Conservation (phyloP, 2,329 filamentous ascomycete genomes). For the Diplodia mutila region DNA sequence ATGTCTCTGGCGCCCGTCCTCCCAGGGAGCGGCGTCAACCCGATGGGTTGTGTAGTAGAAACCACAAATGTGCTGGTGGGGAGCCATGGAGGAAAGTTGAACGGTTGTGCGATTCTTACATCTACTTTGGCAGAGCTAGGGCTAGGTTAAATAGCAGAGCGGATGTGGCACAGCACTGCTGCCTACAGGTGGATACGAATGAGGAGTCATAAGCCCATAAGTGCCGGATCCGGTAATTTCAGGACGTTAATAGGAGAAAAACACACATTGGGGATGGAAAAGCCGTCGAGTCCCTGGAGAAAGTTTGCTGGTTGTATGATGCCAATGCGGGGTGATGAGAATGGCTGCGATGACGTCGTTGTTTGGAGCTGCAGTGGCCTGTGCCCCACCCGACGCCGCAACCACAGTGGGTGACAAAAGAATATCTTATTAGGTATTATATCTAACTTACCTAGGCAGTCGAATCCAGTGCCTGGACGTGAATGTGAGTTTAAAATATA, state of each 20-base stretch:
- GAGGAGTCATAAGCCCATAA: slow-evolving; percentile 1
- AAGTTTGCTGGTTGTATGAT: background rate
- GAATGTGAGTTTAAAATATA: too few relatives aligned
- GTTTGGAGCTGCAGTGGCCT: background rate
- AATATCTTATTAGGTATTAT: too few relatives aligned
- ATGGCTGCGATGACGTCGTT: background rate
- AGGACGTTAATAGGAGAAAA: background rate
- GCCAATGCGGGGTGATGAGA: background rate
- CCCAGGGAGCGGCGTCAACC: background rate
- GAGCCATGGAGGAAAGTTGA: background rate
- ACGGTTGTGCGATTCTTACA: too few relatives aligned
- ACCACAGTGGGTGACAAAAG: too few relatives aligned
- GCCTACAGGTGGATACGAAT: background rate
- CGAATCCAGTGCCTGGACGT: too few relatives aligned
- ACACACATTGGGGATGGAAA: too few relatives aligned
- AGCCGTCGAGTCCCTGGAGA: too few relatives aligned
- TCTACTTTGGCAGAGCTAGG: too few relatives aligned
- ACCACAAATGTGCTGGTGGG: slow-evolving; percentile 32
- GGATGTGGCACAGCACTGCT: slow-evolving; percentile 7
- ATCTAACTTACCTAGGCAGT: too few relatives aligned
- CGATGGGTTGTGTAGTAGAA: slow-evolving; percentile 35
- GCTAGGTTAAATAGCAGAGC: background rate
- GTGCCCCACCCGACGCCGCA: too few relatives aligned
- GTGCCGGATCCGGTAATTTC: background rate
- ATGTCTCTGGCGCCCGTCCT: slow-evolving; percentile 26